Evolutionary conservation across 768 basidiomycete species (phyloP).

Genomic region (Agrocybe praecox): DNA sequence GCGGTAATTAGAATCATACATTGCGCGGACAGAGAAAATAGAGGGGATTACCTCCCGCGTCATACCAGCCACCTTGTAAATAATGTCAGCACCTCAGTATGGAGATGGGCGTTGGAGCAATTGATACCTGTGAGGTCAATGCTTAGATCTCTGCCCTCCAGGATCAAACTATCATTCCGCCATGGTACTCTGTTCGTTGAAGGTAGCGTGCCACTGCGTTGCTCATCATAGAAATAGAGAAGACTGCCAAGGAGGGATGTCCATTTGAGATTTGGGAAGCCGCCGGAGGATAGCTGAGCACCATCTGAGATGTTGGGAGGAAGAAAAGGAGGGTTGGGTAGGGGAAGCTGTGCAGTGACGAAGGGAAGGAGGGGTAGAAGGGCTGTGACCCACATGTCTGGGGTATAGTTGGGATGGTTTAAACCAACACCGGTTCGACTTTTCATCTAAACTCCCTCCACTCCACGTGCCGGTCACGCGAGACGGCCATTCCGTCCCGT

Average conservation of each 20-base stretch:
- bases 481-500: slow-evolving; percentile 7
- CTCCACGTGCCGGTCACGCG: slow-evolving; percentile 13
- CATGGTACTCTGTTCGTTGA: slow-evolving; percentile 75
- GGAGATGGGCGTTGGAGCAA: not conserved
- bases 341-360: slow-evolving; percentile 53
- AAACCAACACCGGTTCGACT: slow-evolving; percentile 12
- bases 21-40: not conserved
- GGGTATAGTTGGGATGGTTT: slow-evolving; percentile 6
- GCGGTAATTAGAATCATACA: slow-evolving; percentile 7
- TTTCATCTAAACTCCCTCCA: slow-evolving; percentile 18
- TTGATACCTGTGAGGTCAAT: slow-evolving; percentile 69
- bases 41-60: slow-evolving; percentile 74
- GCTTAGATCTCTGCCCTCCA: slow-evolving; percentile 75
- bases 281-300: slow-evolving; percentile 45
- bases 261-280: slow-evolving; percentile 78
- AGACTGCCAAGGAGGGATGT: slow-evolving; percentile 76
- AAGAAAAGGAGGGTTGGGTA: slow-evolving; percentile 65
- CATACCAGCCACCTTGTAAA: slow-evolving; percentile 73
- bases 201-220: slow-evolving; percentile 78
- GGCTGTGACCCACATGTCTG: slow-evolving; percentile 24
- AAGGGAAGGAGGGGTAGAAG: slow-evolving; percentile 27
- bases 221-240: slow-evolving; percentile 91
- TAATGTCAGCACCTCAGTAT: not conserved
- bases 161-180: slow-evolving; percentile 80
- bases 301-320: slow-evolving; percentile 65